phyloP scores from a whole-genome alignment of 116 monocot genomes.

The Cymodocea nodosa region DNA sequence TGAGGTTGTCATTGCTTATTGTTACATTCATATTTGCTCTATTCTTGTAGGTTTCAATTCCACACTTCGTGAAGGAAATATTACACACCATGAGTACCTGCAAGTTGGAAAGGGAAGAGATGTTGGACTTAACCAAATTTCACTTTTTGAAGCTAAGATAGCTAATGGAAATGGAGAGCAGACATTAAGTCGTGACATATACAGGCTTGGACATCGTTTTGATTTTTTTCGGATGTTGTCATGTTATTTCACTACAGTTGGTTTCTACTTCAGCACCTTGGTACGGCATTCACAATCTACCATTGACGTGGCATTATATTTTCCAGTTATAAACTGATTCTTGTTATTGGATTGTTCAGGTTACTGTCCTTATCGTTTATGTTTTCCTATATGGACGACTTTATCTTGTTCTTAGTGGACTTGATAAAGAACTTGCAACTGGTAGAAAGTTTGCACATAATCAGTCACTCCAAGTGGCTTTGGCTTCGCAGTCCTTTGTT shows the following conservation, averaged over 20 bases:
- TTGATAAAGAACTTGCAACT: constrained; percentile 60
- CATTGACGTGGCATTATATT: not conserved
- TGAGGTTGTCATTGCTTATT: too few relatives aligned
- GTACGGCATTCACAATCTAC: constrained; percentile 21
- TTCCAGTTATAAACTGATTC: not conserved
- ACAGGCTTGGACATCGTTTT: constrained; percentile 92
- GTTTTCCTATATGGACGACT: constrained; percentile 88
- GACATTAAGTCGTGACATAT: constrained; percentile 87
- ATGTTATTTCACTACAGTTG: constrained; percentile 90
- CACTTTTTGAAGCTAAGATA: constrained; percentile 87
- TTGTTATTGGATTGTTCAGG: constrained; percentile 19
- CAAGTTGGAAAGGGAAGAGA: constrained; percentile 98
- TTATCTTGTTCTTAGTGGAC: constrained; percentile 90
- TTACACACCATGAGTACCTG: constrained; percentile 93
- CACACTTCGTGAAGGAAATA: constrained; percentile 82
- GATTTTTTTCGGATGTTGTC: constrained; percentile 96
- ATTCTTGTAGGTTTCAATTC: constrained; percentile 65
- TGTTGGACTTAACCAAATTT: constrained; percentile 94
- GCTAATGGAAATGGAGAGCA: constrained; percentile 96
- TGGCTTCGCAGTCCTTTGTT: constrained; percentile 89
- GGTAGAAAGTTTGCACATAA: constrained; percentile 53
- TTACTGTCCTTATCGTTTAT: constrained; percentile 82
- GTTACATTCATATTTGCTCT: not conserved
- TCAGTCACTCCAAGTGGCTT: constrained; percentile 73
- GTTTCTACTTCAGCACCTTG: constrained; percentile 86